Evolutionary conservation across 768 basidiomycete genomes (phyloP), one percentile per base, ranked within the genome.

Genomic region (Cystobasidium ongulense): DNA sequence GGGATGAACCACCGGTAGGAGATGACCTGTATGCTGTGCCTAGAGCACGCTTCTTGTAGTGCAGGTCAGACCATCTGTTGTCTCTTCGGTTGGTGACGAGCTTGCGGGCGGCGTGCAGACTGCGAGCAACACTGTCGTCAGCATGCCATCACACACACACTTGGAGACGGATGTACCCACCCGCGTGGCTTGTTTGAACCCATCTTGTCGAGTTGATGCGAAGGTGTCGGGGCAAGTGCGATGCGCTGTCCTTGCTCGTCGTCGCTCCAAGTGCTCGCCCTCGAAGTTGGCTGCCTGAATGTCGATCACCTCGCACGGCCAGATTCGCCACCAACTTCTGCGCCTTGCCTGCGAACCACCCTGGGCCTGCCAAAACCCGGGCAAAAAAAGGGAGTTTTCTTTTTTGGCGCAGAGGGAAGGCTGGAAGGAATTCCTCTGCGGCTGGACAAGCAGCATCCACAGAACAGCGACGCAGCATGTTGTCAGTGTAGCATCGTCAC

Each of bases 11-110:
- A 84, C 93, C 96, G 75, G 96, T 98, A 59, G 96, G 96, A 36
- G 95, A 98, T 81, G 96, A 98, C 86, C 95, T 96, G 90, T 94
- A 99, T 82, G 96, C 88, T 85, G 98, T 99, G 75, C 96, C 96
- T 74, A 99, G 88, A 73, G 96, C 96, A 81, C 96, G 90, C 85
- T 98, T 99, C 88, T 98, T 99, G 86, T 98, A 99, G 54, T 88
- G 85, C 84, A 38, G 33, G 57, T 70, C 70, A 23, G 31, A 27
- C 96, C 96, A 99, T 84, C 95, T 90, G 86, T 97, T 96, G 83
- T 89, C 90, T 78, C 92, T 87, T 79, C 96, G 89, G 84, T 88
- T 86, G 80, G 86, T 94, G 81, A 94, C 90, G 36, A 99, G 91
- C 85, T 97, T 97, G 84, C 96, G 91, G 81, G 93, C 68, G 50